Evolutionary conservation across 208 protist species (phyloP).

Genomic region (Crithidia expoeki): DNA sequence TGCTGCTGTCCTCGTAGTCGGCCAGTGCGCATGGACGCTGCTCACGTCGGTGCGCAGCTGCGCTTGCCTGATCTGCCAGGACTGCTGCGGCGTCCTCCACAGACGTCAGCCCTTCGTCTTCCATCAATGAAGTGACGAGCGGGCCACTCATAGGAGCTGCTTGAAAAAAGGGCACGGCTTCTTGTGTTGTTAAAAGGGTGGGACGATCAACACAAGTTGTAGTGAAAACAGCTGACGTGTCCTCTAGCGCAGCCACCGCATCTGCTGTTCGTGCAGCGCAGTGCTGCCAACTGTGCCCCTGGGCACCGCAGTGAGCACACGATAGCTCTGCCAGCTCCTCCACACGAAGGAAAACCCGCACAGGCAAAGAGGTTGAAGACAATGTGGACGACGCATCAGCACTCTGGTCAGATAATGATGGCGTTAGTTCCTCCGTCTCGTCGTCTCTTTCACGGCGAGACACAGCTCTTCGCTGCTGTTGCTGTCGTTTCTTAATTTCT

Average conservation of each 20-base stretch:
- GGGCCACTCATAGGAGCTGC: background rate
- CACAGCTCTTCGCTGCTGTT: background rate
- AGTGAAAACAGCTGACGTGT: background rate
- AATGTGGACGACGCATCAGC: background rate
- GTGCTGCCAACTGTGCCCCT: slow-evolving; percentile 44
- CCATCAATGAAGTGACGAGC: slow-evolving; percentile 8
- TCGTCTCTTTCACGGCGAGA: background rate
- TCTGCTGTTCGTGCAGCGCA: slow-evolving; percentile 25
- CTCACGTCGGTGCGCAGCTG: background rate
- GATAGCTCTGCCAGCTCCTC: slow-evolving; percentile 38
- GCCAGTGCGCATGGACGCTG: slow-evolving; percentile 4
- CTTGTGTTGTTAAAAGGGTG: background rate
- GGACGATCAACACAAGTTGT: too few relatives aligned
- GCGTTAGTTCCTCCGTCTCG: too few relatives aligned
- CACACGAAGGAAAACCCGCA: slow-evolving; percentile 37
- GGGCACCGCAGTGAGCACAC: slow-evolving; percentile 36
- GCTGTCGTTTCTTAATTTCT: background rate
- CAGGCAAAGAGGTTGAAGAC: background rate
- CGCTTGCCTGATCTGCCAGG: slow-evolving; percentile 13
- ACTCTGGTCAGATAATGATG: background rate
- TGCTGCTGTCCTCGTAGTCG: background rate
- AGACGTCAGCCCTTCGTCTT: slow-evolving; percentile 16
- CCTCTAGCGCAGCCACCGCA: slow-evolving; percentile 8
- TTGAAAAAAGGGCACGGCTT: background rate
- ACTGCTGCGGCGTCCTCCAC: slow-evolving; percentile 30